Conservation (phyloP, 208 protist genomes). For the Leishmania tarentolae region DNA sequence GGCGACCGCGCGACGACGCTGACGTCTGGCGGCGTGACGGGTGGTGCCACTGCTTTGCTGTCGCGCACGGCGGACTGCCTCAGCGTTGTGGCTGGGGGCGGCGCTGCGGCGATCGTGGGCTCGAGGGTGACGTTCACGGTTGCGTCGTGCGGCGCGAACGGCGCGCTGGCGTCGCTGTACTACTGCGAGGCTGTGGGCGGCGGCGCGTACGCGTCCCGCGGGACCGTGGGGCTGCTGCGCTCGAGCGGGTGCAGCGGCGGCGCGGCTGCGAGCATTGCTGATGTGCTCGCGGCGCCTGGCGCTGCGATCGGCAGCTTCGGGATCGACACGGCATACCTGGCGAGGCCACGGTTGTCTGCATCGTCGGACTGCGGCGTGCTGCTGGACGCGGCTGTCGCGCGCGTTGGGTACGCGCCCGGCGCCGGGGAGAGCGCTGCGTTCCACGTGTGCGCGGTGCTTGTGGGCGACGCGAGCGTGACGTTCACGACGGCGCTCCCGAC, state of each 20-base stretch:
- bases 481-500: slow-evolving; percentile 60
- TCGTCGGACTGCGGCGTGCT: slow-evolving; percentile 35
- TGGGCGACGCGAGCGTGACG: slow-evolving; percentile 30
- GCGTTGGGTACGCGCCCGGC: slow-evolving; percentile 44
- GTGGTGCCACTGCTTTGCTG: slow-evolving; percentile 38
- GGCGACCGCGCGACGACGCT: slow-evolving; percentile 38
- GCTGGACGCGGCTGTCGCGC: slow-evolving; percentile 21
- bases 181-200: slow-evolving; percentile 67
- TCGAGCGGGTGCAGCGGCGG: slow-evolving; percentile 34
- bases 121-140: slow-evolving; percentile 42
- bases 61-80: slow-evolving; percentile 35
- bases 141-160: slow-evolving; percentile 35
- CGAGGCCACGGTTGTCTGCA: slow-evolving; percentile 33
- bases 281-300: slow-evolving; percentile 35
- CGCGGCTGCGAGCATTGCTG: slow-evolving; percentile 37
- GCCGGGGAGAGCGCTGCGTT: slow-evolving; percentile 42
- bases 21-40: slow-evolving; percentile 24
- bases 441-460: slow-evolving; percentile 54
- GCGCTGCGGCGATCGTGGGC: slow-evolving; percentile 17
- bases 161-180: slow-evolving; percentile 30
- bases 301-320: slow-evolving; percentile 46
- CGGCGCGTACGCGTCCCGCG: slow-evolving; percentile 35
- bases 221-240: slow-evolving; percentile 52
- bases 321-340: slow-evolving; percentile 41
- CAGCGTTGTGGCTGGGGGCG: slow-evolving; percentile 34